phyloP scores from a whole-genome alignment of 2,329 filamentous ascomycete genomes.

The Aspergillus puulaauensis region DNA sequence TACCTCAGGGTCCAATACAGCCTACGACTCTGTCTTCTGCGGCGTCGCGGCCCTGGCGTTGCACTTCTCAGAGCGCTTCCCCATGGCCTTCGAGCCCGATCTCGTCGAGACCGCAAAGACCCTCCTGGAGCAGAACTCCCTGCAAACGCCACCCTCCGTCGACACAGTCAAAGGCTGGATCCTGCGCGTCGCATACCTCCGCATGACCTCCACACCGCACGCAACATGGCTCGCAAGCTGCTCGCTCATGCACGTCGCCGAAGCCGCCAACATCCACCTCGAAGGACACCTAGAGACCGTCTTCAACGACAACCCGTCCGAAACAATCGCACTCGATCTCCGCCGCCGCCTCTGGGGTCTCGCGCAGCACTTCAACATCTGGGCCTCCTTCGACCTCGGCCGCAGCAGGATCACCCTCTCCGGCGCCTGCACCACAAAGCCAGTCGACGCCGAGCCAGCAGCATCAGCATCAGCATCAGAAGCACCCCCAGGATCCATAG shows the following conservation, averaged over 20 bases:
- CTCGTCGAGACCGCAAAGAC: slow-evolving; percentile 47
- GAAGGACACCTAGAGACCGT: too few species aligned
- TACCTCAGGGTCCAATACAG: slow-evolving; percentile 21
- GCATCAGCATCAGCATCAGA: too few species aligned
- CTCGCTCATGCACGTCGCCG: slow-evolving; percentile 49
- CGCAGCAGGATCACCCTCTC: slow-evolving; percentile 51
- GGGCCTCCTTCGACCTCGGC: slow-evolving; percentile 59
- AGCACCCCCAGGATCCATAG: too few species aligned
- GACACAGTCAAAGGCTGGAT: slow-evolving; percentile 45
- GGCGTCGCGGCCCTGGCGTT: slow-evolving; percentile 55
- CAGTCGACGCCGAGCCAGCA: slow-evolving; percentile 1
- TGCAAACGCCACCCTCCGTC: slow-evolving; percentile 22
- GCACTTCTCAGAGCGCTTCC: slow-evolving; percentile 48
- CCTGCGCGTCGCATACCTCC: slow-evolving; percentile 52
- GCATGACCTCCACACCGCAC: slow-evolving; percentile 53
- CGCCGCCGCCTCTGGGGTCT: slow-evolving; percentile 48
- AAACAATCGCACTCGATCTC: slow-evolving; percentile 32
- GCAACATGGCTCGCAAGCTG: slow-evolving; percentile 39
- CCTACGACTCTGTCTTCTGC: slow-evolving; percentile 50
- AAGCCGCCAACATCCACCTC: slow-evolving; percentile 44
- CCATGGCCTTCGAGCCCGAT: slow-evolving; percentile 45
- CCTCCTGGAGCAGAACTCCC: slow-evolving; percentile 40
- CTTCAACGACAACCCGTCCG: slow-evolving; percentile 15
- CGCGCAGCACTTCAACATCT: slow-evolving; percentile 57
- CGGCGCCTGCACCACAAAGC: slow-evolving; percentile 38